Conservation (phyloP, 805 yeast genomes). For the Pichia kluyveri region DNA sequence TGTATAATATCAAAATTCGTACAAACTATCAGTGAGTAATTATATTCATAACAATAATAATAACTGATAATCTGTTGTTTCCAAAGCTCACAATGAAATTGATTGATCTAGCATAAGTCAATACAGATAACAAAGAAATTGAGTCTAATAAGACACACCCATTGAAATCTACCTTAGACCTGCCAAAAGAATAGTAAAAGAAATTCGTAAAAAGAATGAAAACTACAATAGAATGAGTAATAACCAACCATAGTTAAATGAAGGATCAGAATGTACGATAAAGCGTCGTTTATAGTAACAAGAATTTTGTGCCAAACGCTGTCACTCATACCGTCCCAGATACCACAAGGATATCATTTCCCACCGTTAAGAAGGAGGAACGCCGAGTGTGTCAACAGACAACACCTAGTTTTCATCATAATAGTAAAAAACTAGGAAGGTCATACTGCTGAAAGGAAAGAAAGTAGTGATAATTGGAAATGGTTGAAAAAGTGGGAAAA, state of each 20-base stretch:
- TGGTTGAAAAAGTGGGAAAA: neutral
- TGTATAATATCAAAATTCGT: too few relatives aligned
- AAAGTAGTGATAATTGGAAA: too few relatives aligned
- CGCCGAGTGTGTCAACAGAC: slow-evolving; percentile 28
- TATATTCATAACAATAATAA: too few relatives aligned
- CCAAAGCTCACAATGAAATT: slow-evolving; percentile 6
- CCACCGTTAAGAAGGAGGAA: slow-evolving; percentile 15
- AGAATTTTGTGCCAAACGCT: slow-evolving; percentile 28
- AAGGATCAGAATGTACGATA: slow-evolving; percentile 26
- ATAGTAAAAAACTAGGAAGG: slow-evolving; percentile 59
- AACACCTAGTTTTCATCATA: slow-evolving; percentile 56
- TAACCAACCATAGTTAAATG: neutral
- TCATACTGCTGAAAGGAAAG: slow-evolving; percentile 30
- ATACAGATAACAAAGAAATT: slow-evolving; percentile 13
- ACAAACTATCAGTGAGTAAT: too few relatives aligned
- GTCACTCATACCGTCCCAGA: slow-evolving; percentile 24
- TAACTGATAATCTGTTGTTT: slow-evolving; percentile 10
- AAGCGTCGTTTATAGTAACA: slow-evolving; percentile 27
- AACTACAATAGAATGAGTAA: neutral
- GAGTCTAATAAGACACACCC: too few relatives aligned
- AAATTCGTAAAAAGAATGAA: too few relatives aligned
- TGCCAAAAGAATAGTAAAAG: neutral
- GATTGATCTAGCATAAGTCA: slow-evolving; percentile 15
- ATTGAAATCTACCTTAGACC: neutral
- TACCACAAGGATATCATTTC: slow-evolving; percentile 8